Percentiles rank a stretch among this genome's conserved stretches.
These are phyloP conservation scores for Diaporthe velutina DNA, from an alignment of 2,329 filamentous ascomycete genomes.

Conservation along the genomic window DNA sequence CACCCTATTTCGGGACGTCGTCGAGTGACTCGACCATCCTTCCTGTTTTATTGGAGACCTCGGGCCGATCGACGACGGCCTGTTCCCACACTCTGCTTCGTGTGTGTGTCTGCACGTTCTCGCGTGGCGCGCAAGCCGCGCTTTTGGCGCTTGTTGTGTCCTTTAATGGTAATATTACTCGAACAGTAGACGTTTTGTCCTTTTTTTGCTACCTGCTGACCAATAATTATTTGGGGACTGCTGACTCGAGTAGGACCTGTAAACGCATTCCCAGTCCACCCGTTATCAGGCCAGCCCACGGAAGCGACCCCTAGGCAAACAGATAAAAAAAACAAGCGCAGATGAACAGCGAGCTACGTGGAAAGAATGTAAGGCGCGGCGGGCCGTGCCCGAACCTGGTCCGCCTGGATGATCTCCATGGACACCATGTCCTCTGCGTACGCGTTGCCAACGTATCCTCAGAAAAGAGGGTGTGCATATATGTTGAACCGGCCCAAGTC, in stretches of 20 bases:
- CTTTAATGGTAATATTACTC: background rate
- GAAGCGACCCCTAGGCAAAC: constrained; percentile 13
- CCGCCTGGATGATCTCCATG: background rate
- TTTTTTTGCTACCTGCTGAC: background rate
- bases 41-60: background rate
- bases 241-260: background rate
- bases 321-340: background rate
- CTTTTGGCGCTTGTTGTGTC: background rate
- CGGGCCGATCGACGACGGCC: constrained; percentile 2
- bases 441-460: background rate
- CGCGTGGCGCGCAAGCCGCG: background rate
- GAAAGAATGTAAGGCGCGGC: background rate
- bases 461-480: constrained; percentile 1
- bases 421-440: background rate
- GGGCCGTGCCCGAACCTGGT: constrained; percentile 12
- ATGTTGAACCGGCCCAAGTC: background rate
- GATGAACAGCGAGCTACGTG: background rate
- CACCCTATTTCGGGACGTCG: constrained; percentile 19
- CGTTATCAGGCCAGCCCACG: background rate
- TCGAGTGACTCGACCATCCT: background rate
- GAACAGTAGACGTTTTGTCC: background rate
- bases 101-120: background rate
- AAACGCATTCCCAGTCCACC: background rate
- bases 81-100: background rate
- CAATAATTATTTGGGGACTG: background rate